Conservation (phyloP, 2,329 filamentous ascomycete species). For the Iodosphaeria phyllophila region DNA sequence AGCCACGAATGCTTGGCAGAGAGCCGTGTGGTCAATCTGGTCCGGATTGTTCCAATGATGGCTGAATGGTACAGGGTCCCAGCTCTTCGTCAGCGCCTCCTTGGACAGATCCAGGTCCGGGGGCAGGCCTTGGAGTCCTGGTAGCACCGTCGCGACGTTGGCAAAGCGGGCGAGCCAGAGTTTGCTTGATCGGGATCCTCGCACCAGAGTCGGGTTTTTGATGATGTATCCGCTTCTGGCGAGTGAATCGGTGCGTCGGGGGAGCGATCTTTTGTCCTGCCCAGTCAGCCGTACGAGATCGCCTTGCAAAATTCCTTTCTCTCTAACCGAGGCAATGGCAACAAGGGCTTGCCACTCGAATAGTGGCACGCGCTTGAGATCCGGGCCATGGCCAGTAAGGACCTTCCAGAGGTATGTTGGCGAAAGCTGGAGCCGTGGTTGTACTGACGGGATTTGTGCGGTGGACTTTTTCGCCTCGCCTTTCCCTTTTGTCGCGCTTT, state of each 20-base stretch:
- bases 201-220: constrained; percentile 38
- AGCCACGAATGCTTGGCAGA: constrained; percentile 37
- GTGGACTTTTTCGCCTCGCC: constrained; percentile 1
- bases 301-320: constrained; percentile 38
- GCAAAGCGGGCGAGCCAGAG: constrained; percentile 39
- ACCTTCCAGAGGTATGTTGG: constrained; percentile 40
- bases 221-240: constrained; percentile 41
- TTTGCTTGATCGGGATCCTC: constrained; percentile 42
- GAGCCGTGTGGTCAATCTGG: constrained; percentile 37
- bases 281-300: constrained; percentile 36
- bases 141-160: constrained; percentile 18
- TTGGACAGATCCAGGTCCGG: constrained; percentile 18
- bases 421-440: constrained; percentile 25
- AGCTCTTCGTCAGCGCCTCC: constrained; percentile 21
- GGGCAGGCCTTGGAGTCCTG: constrained; percentile 15
- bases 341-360: constrained; percentile 40
- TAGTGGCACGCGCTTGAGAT: constrained; percentile 36
- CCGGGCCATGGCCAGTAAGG: constrained; percentile 37
- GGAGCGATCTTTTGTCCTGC: constrained; percentile 45
- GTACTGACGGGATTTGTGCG: neutral
- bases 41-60: constrained; percentile 34
- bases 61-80: constrained; percentile 36
- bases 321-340: constrained; percentile 34
- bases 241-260: constrained; percentile 39
- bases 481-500: neutral